These are phyloP conservation scores for Citrus glauca DNA, from an alignment of 345 rosid species.

Conservation along the genomic window DNA sequence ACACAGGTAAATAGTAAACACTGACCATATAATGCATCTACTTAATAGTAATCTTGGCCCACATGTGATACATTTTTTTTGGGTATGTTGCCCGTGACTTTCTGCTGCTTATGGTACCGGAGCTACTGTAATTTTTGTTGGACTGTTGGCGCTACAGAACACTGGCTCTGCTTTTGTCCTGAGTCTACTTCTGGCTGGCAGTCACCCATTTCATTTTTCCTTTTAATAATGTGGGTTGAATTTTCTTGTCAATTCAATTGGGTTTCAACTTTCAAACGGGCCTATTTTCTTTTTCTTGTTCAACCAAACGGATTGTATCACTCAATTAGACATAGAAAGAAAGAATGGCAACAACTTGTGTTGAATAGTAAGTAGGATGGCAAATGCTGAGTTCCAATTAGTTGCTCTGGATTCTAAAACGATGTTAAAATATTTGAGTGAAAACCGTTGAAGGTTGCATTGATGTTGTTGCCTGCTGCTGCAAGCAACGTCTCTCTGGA, in stretches of 20 bases:
- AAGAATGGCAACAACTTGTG: too few species aligned
- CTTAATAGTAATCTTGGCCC: not conserved
- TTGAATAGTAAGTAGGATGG: not conserved
- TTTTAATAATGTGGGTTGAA: not conserved
- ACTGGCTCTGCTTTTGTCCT: not conserved
- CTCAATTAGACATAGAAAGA: not conserved
- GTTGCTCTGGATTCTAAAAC: not conserved
- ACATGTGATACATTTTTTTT: constrained; percentile 11
- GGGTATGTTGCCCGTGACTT: constrained; percentile 27
- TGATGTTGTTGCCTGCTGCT: not conserved
- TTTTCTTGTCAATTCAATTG: not conserved
- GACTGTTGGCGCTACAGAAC: not conserved
- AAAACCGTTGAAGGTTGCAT: not conserved
- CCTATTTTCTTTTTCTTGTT: not conserved
- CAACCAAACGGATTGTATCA: not conserved
- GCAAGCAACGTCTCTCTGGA: constrained; percentile 15
- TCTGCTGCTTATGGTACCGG: not conserved
- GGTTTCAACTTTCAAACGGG: not conserved
- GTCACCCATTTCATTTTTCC: not conserved
- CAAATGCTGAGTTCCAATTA: not conserved
- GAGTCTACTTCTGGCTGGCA: not conserved
- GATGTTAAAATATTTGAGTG: not conserved
- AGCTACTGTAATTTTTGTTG: constrained; percentile 10
- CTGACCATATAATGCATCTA: not conserved
- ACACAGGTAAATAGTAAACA: too few species aligned